Base-by-base conservation (phyloP, 768 basidiomycete species). In the Tricholoma sp. region DNA sequence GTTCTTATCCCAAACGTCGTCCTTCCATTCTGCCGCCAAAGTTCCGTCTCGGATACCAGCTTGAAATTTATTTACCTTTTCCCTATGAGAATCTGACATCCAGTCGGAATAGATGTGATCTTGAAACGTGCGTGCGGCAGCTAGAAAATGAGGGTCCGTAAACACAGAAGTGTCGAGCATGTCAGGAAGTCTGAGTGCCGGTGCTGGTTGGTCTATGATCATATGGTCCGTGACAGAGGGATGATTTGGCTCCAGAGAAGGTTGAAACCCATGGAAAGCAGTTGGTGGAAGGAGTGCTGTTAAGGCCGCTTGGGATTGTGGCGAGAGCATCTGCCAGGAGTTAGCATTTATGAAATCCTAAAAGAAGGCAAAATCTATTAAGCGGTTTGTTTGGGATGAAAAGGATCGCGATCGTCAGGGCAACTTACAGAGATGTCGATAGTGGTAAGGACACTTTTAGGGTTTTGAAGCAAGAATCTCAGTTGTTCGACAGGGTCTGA, bases 11-110 rank as follows among this genome's bases (percentile, higher is more conserved):
- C 84, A 86, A 32, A 73, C 76, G 32, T 85, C 81, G 62, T 86
- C 84, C 63, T 86, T 86, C 83, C 83, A 85, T 37, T 80, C 75
- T 11, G 78, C 83, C 29, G 81, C 76, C 32, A 83, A 55, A 7
- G 70, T 75, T 0, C 83, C 83, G 12, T 72, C 64, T 2, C 61
- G 59, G 19, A 83, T 71, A 16, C 79, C 81, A 14, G 71, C 68
- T 45, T 74, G 57, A 64, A 78, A 84, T 58, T 73, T 67, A 22
- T 64, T 59, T 9, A 83, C 72, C 55, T 76, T 75, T 32, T 71
- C 72, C 11, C 55, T 53, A 54, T 83, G 80, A 1, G 74, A 63
- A 32, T 75, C 71, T 1, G 78, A 75, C 50, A 81, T 69, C 79
- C 80, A 84, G 50, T 77, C 74, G 0, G 78, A 76, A 61, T 70